Evolutionary conservation across 768 basidiomycete species (phyloP).

Genomic region (Lepiota subincarnata): DNA sequence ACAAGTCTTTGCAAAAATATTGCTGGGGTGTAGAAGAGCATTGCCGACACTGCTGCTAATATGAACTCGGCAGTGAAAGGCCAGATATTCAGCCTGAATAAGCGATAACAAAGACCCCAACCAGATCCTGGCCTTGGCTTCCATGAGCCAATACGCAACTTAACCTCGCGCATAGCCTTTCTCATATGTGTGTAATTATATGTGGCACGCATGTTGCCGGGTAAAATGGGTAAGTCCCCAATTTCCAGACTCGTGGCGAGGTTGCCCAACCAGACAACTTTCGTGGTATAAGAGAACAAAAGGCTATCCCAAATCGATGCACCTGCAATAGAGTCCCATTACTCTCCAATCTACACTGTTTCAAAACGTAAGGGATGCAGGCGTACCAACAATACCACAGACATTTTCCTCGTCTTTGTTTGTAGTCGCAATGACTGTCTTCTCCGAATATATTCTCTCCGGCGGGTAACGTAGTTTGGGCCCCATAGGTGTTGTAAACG

Average conservation of each 20-base stretch:
- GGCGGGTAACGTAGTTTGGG: constrained; percentile 73
- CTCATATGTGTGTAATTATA: constrained; percentile 66
- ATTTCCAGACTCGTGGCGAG: constrained; percentile 72
- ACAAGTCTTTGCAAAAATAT: constrained; percentile 61
- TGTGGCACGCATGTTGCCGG: constrained; percentile 65
- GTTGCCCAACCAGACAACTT: constrained; percentile 83
- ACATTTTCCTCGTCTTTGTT: constrained; percentile 74
- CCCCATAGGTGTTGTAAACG: constrained; percentile 62
- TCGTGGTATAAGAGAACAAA: constrained; percentile 86
- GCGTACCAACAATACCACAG: constrained; percentile 51
- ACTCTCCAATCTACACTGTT: neutral
- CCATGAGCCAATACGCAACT: constrained; percentile 54
- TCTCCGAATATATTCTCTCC: constrained; percentile 71
- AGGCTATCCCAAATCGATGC: constrained; percentile 59
- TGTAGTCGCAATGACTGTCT: constrained; percentile 54
- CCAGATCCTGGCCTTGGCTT: constrained; percentile 57
- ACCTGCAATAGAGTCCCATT: constrained; percentile 25
- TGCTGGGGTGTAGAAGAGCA: constrained; percentile 64
- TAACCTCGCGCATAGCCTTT: constrained; percentile 44
- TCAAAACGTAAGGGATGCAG: neutral
- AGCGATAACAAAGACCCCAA: constrained; percentile 56
- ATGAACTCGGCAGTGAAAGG: constrained; percentile 37
- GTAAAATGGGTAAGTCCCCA: constrained; percentile 82
- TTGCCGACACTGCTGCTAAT: constrained; percentile 54
- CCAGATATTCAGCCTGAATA: constrained; percentile 52